Evolutionary conservation across 2,329 filamentous ascomycete species (phyloP).

Genomic region (Cordyceps farinosa): DNA sequence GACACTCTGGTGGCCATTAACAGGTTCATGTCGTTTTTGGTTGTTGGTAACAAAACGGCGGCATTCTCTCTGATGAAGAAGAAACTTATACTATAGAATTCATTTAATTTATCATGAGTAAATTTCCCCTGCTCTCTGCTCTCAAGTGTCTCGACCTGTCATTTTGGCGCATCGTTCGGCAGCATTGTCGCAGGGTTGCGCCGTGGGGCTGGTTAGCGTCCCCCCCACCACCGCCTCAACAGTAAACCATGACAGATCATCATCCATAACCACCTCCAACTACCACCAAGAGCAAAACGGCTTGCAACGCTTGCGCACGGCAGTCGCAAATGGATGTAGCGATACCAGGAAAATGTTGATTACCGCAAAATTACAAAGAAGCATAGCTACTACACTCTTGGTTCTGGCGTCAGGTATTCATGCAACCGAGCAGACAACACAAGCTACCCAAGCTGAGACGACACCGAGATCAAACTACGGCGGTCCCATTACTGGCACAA

Average conservation of each 20-base stretch:
- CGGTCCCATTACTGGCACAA: conserved; percentile 6
- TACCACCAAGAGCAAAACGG: background rate
- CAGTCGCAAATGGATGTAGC: background rate
- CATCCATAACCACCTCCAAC: background rate
- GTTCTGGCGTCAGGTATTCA: background rate
- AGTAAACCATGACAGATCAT: conserved; percentile 6
- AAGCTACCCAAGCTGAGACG: conserved; percentile 4
- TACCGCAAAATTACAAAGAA: background rate
- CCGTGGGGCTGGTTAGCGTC: background rate
- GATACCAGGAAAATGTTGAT: background rate
- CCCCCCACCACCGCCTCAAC: background rate
- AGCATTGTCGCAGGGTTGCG: no score
- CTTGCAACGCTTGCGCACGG: background rate
- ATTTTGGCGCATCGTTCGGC: background rate
- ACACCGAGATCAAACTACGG: conserved; percentile 6
- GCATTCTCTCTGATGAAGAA: conserved; percentile 29
- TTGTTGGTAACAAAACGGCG: conserved; percentile 28
- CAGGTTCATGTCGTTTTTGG: conserved; percentile 30
- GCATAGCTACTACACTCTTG: background rate
- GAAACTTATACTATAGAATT: conserved; percentile 20
- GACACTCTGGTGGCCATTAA: conserved; percentile 32
- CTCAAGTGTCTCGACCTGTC: background rate
- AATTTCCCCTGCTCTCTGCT: background rate
- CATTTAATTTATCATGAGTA: background rate
- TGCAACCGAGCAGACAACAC: conserved; percentile 13